Evolutionary conservation across 257 asterid species (phyloP).

Genomic region (Avicennia marina): DNA sequence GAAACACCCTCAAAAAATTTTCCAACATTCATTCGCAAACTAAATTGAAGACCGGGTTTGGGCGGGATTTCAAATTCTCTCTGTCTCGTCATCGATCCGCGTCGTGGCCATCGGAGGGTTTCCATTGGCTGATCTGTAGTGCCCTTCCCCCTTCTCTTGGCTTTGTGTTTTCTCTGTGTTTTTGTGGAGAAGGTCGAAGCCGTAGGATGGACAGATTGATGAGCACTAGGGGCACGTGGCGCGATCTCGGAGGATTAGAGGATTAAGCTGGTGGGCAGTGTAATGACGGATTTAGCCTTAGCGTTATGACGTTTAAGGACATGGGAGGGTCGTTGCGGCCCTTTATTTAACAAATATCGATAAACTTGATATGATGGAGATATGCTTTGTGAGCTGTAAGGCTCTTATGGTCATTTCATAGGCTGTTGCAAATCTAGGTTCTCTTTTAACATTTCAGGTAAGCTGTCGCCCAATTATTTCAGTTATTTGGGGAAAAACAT

Average conservation of each 20-base stretch:
- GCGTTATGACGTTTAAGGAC: constrained; percentile 42
- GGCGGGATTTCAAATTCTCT: constrained; percentile 83
- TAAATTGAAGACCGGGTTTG: constrained; percentile 90
- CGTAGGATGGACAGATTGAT: constrained; percentile 28
- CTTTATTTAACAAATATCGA: constrained; percentile 36
- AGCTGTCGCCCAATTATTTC: no score
- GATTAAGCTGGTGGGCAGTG: constrained; percentile 12
- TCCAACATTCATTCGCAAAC: constrained; percentile 22
- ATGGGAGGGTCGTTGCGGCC: constrained; percentile 34
- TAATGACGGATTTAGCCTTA: constrained; percentile 42
- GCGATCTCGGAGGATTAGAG: constrained; percentile 9
- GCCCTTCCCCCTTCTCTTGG: constrained; percentile 20
- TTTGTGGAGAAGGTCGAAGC: constrained; percentile 27
- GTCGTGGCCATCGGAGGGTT: neutral
- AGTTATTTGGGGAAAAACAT: no score
- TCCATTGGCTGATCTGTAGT: constrained; percentile 14
- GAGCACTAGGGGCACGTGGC: constrained; percentile 32
- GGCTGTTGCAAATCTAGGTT: no score
- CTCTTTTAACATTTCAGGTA: no score
- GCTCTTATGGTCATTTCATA: constrained; percentile 21
- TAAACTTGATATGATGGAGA: constrained; percentile 32
- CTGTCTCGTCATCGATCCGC: constrained; percentile 61
- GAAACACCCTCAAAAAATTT: constrained; percentile 29
- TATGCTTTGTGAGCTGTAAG: constrained; percentile 27
- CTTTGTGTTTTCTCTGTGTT: constrained; percentile 78